Evolutionary conservation across 495 filamentous ascomycete genomes (phyloP).

Genomic region (Chaetomidium leptoderma): DNA sequence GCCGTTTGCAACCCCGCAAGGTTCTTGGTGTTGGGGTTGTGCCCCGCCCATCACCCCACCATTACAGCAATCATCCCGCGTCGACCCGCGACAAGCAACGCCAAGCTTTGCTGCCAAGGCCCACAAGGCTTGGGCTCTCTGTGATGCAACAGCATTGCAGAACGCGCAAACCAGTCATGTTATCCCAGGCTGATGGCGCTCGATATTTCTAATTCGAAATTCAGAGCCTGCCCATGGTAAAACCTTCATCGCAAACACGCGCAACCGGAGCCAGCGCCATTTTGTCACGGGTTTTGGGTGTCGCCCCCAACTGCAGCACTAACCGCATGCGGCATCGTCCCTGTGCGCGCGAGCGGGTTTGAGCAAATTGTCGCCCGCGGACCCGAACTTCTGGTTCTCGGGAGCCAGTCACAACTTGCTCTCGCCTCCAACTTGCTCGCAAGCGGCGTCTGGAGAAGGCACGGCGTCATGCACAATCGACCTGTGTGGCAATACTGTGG

Average conservation of each 20-base stretch:
- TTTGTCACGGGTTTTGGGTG: neutral
- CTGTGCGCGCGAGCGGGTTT: slow-evolving; percentile 41
- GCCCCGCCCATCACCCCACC: neutral
- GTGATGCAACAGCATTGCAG: slow-evolving; percentile 1
- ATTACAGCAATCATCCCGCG: neutral
- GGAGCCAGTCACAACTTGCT: slow-evolving; percentile 34
- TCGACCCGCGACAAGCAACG: neutral
- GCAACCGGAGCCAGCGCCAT: neutral
- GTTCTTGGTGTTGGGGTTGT: neutral
- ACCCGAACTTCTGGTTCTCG: neutral
- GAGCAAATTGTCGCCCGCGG: slow-evolving; percentile 44
- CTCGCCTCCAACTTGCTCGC: slow-evolving; percentile 8
- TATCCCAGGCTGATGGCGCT: too few relatives aligned
- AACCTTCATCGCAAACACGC: too few relatives aligned
- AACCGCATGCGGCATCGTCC: slow-evolving; percentile 17
- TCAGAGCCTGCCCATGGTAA: too few relatives aligned
- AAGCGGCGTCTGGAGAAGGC: neutral
- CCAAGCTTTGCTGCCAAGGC: slow-evolving; percentile 13
- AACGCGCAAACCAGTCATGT: neutral
- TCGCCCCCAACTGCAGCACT: neutral
- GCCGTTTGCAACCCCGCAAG: neutral
- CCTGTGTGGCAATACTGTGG: neutral
- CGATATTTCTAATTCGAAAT: too few relatives aligned
- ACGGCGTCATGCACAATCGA: neutral
- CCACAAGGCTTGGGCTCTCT: neutral